Conservation (phyloP, 306 rosid genomes). For the Mimosa bimucronata region DNA sequence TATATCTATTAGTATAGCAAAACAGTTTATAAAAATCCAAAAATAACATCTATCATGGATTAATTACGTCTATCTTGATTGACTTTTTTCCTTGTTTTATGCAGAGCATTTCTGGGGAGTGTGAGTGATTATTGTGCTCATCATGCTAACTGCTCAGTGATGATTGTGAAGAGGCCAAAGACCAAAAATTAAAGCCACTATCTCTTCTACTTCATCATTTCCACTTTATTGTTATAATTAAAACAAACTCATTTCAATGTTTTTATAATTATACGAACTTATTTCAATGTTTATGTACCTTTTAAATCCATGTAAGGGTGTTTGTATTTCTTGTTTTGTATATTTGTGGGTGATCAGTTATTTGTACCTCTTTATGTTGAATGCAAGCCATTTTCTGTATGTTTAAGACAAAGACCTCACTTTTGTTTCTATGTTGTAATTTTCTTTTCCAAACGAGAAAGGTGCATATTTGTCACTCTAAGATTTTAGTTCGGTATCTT, state of each 20-base stretch:
- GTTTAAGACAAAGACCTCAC: neutral
- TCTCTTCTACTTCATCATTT: neutral
- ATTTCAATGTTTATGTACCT: neutral
- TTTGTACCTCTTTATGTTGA: neutral
- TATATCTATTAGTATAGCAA: neutral
- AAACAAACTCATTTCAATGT: neutral
- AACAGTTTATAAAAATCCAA: neutral
- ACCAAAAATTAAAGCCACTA: conserved; percentile 4
- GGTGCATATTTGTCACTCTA: no score
- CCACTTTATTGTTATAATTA: neutral
- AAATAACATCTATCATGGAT: neutral
- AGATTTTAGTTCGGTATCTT: no score
- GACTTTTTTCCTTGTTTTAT: neutral
- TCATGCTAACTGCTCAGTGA: conserved; percentile 59
- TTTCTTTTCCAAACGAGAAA: no score
- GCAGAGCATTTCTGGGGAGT: conserved; percentile 65
- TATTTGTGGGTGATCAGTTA: neutral
- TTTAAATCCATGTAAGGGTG: neutral
- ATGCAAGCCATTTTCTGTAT: neutral
- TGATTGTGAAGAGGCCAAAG: conserved; percentile 68
- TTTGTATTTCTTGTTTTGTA: neutral
- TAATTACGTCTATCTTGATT: neutral
- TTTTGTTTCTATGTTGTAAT: neutral
- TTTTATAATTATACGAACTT: no score
- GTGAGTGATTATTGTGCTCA: conserved; percentile 72